These are phyloP conservation scores for Malbranchea zuffiana DNA, from an alignment of 2,329 filamentous ascomycete genomes.

Conservation along the genomic window DNA sequence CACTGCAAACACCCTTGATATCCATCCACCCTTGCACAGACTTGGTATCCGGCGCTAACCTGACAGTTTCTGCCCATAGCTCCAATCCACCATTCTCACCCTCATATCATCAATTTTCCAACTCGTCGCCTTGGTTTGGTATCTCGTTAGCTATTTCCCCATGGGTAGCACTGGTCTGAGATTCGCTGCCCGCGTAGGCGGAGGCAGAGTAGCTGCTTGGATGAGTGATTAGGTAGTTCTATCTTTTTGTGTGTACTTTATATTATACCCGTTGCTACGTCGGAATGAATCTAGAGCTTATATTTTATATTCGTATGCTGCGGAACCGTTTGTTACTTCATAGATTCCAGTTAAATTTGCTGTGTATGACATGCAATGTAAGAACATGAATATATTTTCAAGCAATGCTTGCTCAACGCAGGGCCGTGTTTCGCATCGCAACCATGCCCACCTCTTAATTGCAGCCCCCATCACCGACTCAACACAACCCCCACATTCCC, in stretches of 20 bases:
- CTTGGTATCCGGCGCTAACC: conserved; percentile 20
- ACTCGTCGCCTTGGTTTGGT: conserved; percentile 75
- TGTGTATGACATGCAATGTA: too few relatives aligned
- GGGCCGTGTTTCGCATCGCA: too few relatives aligned
- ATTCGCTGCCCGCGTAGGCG: conserved; percentile 76
- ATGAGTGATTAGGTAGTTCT: conserved; percentile 68
- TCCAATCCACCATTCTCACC: conserved; percentile 74
- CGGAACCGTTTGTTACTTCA: too few relatives aligned
- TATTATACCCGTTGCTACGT: too few relatives aligned
- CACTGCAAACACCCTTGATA: conserved; percentile 3
- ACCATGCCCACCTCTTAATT: background rate
- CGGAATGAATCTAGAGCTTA: too few relatives aligned
- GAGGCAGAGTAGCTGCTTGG: conserved; percentile 75
- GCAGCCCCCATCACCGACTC: conserved; percentile 19
- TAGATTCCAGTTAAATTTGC: too few relatives aligned
- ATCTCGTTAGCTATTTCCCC: conserved; percentile 92
- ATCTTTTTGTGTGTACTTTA: too few relatives aligned
- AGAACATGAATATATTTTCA: too few relatives aligned
- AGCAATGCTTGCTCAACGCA: too few relatives aligned
- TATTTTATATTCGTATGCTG: too few relatives aligned
- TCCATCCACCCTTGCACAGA: conserved; percentile 16
- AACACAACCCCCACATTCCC: conserved; percentile 45
- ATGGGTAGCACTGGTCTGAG: conserved; percentile 87
- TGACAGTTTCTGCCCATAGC: conserved; percentile 40
- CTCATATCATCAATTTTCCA: conserved; percentile 75